Evolutionary conservation across 352 stramenopile genomes (phyloP).

Genomic region (Phytophthora sp.): DNA sequence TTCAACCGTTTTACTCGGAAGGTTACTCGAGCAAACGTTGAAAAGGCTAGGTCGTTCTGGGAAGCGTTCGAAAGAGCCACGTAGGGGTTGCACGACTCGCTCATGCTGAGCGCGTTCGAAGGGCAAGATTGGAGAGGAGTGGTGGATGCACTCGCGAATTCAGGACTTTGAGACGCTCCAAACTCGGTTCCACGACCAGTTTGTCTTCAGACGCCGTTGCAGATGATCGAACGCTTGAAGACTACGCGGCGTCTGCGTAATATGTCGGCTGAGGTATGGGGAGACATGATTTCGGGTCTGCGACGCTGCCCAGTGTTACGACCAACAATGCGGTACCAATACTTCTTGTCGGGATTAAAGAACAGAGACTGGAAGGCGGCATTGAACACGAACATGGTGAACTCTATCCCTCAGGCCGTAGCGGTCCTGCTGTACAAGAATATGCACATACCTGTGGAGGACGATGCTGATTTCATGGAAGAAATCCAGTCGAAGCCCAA

Average conservation of each 20-base stretch:
- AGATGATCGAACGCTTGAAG: neutral
- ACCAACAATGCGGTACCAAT: neutral
- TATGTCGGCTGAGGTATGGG: neutral
- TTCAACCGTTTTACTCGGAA: neutral
- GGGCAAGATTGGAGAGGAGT: neutral
- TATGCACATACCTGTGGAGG: neutral
- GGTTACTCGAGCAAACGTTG: neutral
- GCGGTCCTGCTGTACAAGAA: neutral
- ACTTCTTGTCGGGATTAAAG: neutral
- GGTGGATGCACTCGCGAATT: neutral
- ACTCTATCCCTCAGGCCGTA: neutral
- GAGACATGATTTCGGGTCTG: neutral
- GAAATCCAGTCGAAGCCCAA: too few relatives aligned
- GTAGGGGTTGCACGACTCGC: neutral
- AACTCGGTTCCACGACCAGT: neutral
- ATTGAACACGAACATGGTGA: neutral
- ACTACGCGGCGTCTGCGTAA: neutral
- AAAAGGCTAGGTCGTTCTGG: neutral
- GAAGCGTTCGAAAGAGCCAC: neutral
- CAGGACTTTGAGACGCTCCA: neutral
- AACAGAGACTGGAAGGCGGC: neutral
- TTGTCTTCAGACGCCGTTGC: neutral
- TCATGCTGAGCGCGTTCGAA: neutral
- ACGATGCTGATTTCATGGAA: conserved; percentile 1
- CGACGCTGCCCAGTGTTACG: neutral